A percentile compares a stretch with the other conserved stretches of the same genome.
Conservation (phyloP, 2,329 filamentous ascomycete genomes). For the Cercospora sp. region DNA sequence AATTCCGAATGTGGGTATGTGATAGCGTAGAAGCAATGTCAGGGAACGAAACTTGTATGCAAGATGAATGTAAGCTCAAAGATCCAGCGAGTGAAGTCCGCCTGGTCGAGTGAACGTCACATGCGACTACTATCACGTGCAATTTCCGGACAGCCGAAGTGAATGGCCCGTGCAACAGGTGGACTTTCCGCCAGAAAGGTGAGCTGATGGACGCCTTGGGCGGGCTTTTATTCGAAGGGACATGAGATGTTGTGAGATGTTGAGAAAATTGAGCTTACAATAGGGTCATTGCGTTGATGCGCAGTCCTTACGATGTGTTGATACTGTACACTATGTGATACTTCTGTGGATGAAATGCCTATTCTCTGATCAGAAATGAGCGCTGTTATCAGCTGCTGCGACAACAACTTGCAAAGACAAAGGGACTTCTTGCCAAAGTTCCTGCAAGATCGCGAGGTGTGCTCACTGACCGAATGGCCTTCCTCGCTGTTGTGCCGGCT, state of each 20-base stretch:
- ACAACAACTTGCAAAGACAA: not conserved
- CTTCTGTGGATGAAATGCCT: not conserved
- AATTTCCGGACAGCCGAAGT: not conserved
- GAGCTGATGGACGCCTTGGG: not conserved
- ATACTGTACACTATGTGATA: not conserved
- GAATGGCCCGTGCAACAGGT: not conserved
- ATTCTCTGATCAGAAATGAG: not conserved
- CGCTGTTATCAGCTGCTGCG: not conserved
- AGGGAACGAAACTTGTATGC: not conserved
- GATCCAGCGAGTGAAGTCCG: not conserved
- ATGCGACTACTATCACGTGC: not conserved
- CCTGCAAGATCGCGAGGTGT: not conserved
- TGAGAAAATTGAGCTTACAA: not conserved
- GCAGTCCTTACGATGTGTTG: not conserved
- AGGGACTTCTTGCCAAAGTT: no score
- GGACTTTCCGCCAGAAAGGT: not conserved
- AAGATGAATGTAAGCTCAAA: not conserved
- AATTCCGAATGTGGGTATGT: not conserved
- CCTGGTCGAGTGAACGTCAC: not conserved
- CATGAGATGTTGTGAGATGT: not conserved
- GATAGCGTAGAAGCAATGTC: not conserved
- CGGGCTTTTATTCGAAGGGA: not conserved
- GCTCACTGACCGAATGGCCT: not conserved
- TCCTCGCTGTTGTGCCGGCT: not conserved
- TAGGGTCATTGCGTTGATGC: not conserved